Evolutionary conservation across 2,329 filamentous ascomycete genomes (phyloP), one percentile per base, ranked within the genome.

Genomic region (Trichoderma hamatum): DNA sequence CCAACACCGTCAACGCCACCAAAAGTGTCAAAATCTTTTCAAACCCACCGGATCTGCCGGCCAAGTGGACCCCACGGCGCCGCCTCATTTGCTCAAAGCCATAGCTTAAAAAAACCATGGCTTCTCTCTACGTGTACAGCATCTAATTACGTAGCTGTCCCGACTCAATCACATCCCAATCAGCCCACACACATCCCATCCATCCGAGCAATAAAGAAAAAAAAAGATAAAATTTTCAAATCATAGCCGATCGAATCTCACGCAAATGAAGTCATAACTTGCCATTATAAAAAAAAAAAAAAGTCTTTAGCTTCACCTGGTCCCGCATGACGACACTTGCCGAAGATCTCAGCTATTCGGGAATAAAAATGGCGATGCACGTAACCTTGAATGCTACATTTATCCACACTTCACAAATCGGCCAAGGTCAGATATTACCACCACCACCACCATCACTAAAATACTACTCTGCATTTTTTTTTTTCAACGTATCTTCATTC

Each of bases 261-360:
- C 34, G 36, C 28, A 51, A 16, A 65, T 56, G 51, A 65, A 65
- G 62, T 65, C 62, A 65, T 65, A 32, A 24, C 32, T 24, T 10
- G 3, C 11, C 28, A 24, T 10, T 3, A 51, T 26, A 30, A 54
- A 24, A n/a, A n/a, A n/a, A n/a, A n/a, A n/a, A n/a, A n/a, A n/a
- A 16, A 13, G 46, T n/a, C 16, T 26, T 28, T 24, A 64, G 49
- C 61, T 52, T 28, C 5, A 21, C 16, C 36, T 6, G 2, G 43
- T 52, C 61, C 32, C 26, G 61, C 61, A 64, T 64, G 61, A 64
- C 61, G 61, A 64, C 61, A 64, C 10, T 9, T 19, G 16, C 46
- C 30, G 61, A 39, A 54, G 61, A 64, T 64, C 61, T 54, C 52
- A 24, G 46, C 49, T n/a, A 36, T 64, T 64, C 61, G 61, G 61